Base-by-base conservation (phyloP, 1,284 basidiomycete genomes). In the Apiotrichum mycotoxinovorans region DNA sequence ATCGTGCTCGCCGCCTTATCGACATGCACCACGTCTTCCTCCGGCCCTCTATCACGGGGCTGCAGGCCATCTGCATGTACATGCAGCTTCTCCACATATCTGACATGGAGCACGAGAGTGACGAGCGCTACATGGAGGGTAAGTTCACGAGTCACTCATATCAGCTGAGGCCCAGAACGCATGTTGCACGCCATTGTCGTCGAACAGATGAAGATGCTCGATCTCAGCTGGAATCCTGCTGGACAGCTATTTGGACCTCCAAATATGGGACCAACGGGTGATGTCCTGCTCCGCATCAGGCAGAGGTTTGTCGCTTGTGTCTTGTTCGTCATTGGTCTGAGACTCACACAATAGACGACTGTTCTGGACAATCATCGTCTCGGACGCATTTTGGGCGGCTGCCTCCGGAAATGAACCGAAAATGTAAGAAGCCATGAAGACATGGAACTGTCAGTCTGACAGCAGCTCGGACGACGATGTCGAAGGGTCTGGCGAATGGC, bases 291-390 rank as follows among this genome's bases (percentile, higher is more conserved):
- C 47, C 57, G 59, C 11, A 61, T 69, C 56, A 69, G 65, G 42
- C 68, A 71, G 33, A 42, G 65, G 44, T 46, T 4, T 25, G 27
- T n/a, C 7, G 30, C 30, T 30, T 30, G 7, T 27, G 26, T 8
- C 4, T 3, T 23, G 12, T 7, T 22, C 7, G 10, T 22, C 2
- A 27, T 15, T 23, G 11, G 46, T n/a, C n/a, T n/a, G n/a, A n/a
- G n/a, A n/a, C n/a, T n/a, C 30, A 35, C 12, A 45, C 26, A 23
- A 4, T 35, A 68, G 68, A 33, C 60, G 69, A 0, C 41, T 73
- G 22, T 73, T 68, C 57, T 73, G 66, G 66, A 65, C 64, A 2
- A 52, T 67, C n/a, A 30, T 67, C 5, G 57, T 73, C 7, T 52
- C 61, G 1, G 71, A 73, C 54, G 57, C 67, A 2, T 69, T 67